These are phyloP conservation scores for Ceratocystis cacaofunesta DNA, from an alignment of 2,329 filamentous ascomycete species.

Conservation along the genomic window DNA sequence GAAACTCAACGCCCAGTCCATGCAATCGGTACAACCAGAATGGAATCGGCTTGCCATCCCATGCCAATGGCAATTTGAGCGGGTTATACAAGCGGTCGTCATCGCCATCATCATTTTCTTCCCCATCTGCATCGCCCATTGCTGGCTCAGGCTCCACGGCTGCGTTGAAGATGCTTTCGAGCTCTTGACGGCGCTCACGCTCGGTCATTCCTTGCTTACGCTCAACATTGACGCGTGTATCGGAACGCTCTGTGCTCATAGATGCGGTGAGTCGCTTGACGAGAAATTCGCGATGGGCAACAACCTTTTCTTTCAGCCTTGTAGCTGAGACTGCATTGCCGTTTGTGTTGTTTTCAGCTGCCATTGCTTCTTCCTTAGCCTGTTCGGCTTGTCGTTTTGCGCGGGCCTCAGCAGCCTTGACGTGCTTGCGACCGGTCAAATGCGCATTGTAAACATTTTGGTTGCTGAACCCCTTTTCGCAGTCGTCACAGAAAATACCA, in stretches of 20 bases:
- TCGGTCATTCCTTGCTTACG: slow-evolving; percentile 96
- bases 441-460: slow-evolving; percentile 88
- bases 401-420: slow-evolving; percentile 61
- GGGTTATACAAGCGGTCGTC: slow-evolving; percentile 94
- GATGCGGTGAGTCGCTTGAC: slow-evolving; percentile 64
- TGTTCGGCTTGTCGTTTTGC: slow-evolving; percentile 31
- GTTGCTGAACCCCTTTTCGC: slow-evolving; percentile 90
- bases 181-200: slow-evolving; percentile 81
- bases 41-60: slow-evolving; percentile 97
- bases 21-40: slow-evolving; percentile 98
- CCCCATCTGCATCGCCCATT: slow-evolving; percentile 30
- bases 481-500: slow-evolving; percentile 73
- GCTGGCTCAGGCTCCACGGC: slow-evolving; percentile 4
- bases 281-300: slow-evolving; percentile 77
- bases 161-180: slow-evolving; percentile 67
- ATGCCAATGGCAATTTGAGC: slow-evolving; percentile 83
- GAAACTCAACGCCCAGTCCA: slow-evolving; percentile 83
- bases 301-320: slow-evolving; percentile 70
- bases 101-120: slow-evolving; percentile 56
- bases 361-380: slow-evolving; percentile 20
- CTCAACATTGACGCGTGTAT: slow-evolving; percentile 89
- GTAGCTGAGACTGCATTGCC: slow-evolving; percentile 27
- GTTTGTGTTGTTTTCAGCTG: slow-evolving; percentile 21
- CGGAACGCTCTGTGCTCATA: slow-evolving; percentile 75
- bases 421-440: slow-evolving; percentile 80